Conservation (phyloP, 257 asterid species). For the Ajuga chamaepitys region DNA sequence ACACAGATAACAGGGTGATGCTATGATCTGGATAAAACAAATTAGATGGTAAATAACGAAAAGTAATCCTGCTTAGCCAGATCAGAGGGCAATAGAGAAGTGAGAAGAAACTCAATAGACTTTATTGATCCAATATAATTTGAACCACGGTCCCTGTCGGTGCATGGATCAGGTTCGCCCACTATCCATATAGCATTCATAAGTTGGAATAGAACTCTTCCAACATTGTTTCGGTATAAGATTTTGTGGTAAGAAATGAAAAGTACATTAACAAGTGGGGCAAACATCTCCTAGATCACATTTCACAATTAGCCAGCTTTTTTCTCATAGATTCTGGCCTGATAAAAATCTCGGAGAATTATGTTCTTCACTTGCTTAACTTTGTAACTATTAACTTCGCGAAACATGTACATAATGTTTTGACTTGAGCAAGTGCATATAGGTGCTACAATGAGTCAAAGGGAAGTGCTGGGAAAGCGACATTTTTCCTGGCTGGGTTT, state of each 20-base stretch:
- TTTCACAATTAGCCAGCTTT: background rate
- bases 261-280: background rate
- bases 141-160: background rate
- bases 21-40: slow-evolving; percentile 3
- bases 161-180: background rate
- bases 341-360: background rate
- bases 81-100: too few species aligned
- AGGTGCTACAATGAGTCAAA: background rate
- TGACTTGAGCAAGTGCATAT: background rate
- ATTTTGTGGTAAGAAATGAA: background rate
- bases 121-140: too few species aligned
- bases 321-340: background rate
- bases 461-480: background rate
- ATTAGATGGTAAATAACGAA: background rate
- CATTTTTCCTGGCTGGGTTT: background rate
- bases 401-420: background rate
- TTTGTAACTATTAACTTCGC: background rate
- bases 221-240: background rate
- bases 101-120: too few species aligned
- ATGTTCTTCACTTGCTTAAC: too few species aligned
- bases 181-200: background rate
- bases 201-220: background rate
- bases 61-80: background rate
- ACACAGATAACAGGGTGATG: background rate
- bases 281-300: background rate